Evolutionary conservation across 164 flowering plant genomes (phyloP), one percentile per base, ranked within the genome.

Genomic region (Aristolochia californica): DNA sequence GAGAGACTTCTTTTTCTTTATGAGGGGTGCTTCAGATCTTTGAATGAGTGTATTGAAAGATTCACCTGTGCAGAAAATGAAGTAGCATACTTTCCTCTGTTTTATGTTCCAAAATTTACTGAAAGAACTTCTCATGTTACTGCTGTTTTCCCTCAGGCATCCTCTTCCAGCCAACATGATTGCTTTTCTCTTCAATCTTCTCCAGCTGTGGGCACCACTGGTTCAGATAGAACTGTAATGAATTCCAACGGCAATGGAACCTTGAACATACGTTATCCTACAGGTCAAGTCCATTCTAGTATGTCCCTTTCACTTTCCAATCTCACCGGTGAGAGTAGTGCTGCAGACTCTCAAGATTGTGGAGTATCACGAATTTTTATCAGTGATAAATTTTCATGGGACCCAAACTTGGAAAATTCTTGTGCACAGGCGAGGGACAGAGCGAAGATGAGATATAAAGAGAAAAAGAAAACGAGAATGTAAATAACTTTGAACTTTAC

Each of bases 391-490:
- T 64, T 84, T 9, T 80, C 79, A n/a, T 78, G 91, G 96, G 84
- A 80, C 16, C 62, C 83, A 15, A 77, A 55, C 55, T 18, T 77
- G 55, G 87, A 82, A 56, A 58, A 67, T 53, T 58, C 69, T 34
- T 68, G 73, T 64, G 88, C 87, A 21, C 79, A 79, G 55, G 82
- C 84, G 53, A 78, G 96, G 62, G 80, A 80, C 40, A 74, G 77
- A 55, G 94, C 96, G 22, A 78, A 74, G 78, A 79, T 82, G 85
- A 72, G 93, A 78, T 88, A 88, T 80, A 75, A 78, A 10, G 91
- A 85, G 60, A 83, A 88, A 64, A 88, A 83, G 83, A 85, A 81
- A 65, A 81, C 74, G n/a, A 63, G 96, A 45, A 76, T 54, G 91
- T 83, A 34, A 54, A 34, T n/a, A 24, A 47, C 27, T 54, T 26